Evolutionary conservation across 2,329 filamentous ascomycete species (phyloP), one percentile per base, ranked within the genome.

Genomic region (Pezicula carpinea): DNA sequence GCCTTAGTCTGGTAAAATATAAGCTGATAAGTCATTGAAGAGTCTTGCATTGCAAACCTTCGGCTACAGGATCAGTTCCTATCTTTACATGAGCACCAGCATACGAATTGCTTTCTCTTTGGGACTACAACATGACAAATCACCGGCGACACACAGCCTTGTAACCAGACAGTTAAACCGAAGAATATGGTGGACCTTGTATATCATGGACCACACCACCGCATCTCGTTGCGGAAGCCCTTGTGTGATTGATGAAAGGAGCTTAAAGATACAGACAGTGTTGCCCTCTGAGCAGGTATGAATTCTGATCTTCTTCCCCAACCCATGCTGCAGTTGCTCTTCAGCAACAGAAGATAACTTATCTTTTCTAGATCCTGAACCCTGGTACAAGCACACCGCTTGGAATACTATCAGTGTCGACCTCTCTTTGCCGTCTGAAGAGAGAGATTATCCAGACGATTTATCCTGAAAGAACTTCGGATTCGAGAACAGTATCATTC

Each of bases 81-180:
- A 55, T 43, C 48, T 55, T 17, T 53, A 55, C 21, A 53, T 55
- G 48, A 50, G 53, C 31, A 53, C 53, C 8, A 44, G 45, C 10
- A 51, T 55, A 44, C 47, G 49, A 26, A 55, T 55, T 35, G 53
- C 53, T 13, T 55, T 53, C 29, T 51, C 53, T 4, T 43, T 55
- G 6, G 53, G 53, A 15, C 45, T 55, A 5, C 53, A 55, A 22
- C 50, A 55, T 34, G 53, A 55, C 23, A 52, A 53, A 40, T 41
- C 48, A 1, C 48, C 48, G 7, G 41, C 46, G 19, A 47, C 46
- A 14, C 53, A 55, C 33, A 55, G 50, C 34, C 48, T 43, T 3
- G 45, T 53, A 26, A 48, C 26, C 46, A 55, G 33, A 46, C 48
- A 33, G 47, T 53, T 22, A 11, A 29, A 29, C 8, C 26, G 26